Evolutionary conservation across 2,329 filamentous ascomycete species (phyloP), one percentile per base, ranked within the genome.

Genomic region (Calonectria naviculata): DNA sequence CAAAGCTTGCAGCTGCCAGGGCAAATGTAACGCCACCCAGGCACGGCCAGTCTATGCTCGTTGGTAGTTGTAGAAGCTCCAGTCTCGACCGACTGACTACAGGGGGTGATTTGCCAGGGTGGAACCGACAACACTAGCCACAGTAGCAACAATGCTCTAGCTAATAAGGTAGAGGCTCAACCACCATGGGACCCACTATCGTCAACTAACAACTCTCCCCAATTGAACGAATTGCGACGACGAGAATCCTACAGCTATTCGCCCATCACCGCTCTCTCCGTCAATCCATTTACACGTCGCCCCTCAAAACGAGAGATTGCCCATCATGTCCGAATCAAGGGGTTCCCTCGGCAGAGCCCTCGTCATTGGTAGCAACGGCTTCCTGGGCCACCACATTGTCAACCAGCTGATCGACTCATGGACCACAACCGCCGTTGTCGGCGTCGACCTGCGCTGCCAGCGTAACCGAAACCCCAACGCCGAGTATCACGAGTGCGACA

Each of bases 341-440:
- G 83, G 83, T 73, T 74, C 82, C 66, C 86, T 95, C 63, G 93
- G 93, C 80, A 90, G 89, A 74, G 93, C 95, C 78, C 88, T 95
- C 76, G 92, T 97, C 76, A 91, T 96, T 76, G 94, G 94, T 79
- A 94, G 94, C 81, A 95, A 94, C 81, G 94, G 94, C 75, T 96
- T 97, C 84, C 89, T 97, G 19, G 94, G 94, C 81, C 92, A 94
- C 84, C 93, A 96, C 84, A 92, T 96, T 76, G 92, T 96, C 80
- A 90, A 92, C 83, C 89, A 94, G 79, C 88, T 94, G 69, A 87
- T 94, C 78, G 88, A 89, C 47, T 78, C 80, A 46, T 86, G 85
- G 85, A 79, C 79, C 68, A 86, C 86, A 73, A 83, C 83, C 71
- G 84, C 87, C 74, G 90, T 96, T 46, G 89, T 91, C 58, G 93